A percentile compares a stretch with the other conserved stretches of the same genome.
Evolutionary conservation across 768 basidiomycete genomes (phyloP).

Genomic region (Pleurotus platypus): DNA sequence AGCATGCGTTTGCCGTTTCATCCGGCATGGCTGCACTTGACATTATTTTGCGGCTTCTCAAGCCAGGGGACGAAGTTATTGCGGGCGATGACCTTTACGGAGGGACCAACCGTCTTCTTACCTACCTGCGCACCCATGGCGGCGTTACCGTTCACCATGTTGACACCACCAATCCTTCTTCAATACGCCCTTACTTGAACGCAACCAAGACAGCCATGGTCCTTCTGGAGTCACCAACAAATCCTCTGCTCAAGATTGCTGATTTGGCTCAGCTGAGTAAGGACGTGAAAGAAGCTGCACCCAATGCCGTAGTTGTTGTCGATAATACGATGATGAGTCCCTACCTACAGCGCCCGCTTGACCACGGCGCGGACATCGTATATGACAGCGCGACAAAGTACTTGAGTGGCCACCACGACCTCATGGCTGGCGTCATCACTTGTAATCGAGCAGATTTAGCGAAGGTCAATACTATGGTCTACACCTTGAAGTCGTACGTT

Average conservation of each 20-base stretch:
- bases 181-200: constrained; percentile 60
- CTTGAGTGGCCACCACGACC: constrained; percentile 95
- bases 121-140: constrained; percentile 82
- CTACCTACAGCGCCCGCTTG: constrained; percentile 91
- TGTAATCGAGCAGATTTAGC: constrained; percentile 91
- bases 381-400: constrained; percentile 99
- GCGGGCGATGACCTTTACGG: constrained; percentile 98
- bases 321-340: constrained; percentile 99
- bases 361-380: constrained; percentile 94
- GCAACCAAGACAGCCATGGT: constrained; percentile 88
- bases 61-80: constrained; percentile 93
- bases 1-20: constrained; percentile 86
- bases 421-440: constrained; percentile 95
- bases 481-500: neutral
- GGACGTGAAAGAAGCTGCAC: constrained; percentile 79
- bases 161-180: constrained; percentile 78
- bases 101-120: constrained; percentile 92
- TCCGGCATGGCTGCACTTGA: constrained; percentile 99
- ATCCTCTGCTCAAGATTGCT: constrained; percentile 92
- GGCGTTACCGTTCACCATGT: constrained; percentile 91
- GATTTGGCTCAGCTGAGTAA: constrained; percentile 83
- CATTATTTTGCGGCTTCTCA: constrained; percentile 88
- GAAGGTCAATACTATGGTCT: constrained; percentile 46
- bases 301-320: constrained; percentile 80
- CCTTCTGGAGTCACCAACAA: constrained; percentile 94